Base-by-base conservation (phyloP, 305 asterid genomes). In the Fraxinus xanthoxyloides region DNA sequence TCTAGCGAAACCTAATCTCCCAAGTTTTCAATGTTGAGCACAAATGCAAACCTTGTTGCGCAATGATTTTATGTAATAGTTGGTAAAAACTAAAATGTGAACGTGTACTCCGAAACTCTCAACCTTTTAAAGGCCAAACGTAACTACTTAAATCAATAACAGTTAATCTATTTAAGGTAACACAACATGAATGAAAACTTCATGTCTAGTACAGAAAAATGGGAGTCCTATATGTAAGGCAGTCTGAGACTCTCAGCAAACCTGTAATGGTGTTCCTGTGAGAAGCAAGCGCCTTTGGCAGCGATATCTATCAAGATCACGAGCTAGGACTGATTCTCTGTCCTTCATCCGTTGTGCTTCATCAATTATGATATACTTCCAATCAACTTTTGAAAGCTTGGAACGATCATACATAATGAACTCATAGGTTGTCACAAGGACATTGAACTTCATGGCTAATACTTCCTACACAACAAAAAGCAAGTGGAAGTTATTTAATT, bases 311-410 rank as follows among this genome's bases (percentile, higher is more conserved):
- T 97, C 99, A 85, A 97, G 97, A 91, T 97, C 99, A 83, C 98
- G 99, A 85, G 99, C 99, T 84, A 97, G 91, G 80, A 97, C 99
- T 3, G 99, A 97, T 77, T 97, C 98, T 83, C 99, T 92, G 83
- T 97, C 98, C 90, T 97, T 97, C 99, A 97, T 97, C 82, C 99
- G 86, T 88, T 97, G 99, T 70, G 99, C 99, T 90, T 97, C 99
- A 87, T 97, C 99, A 89, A 97, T 97, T 86, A 97, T 87, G 80
- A 97, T 97, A 87, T 97, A 97, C 90, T 91, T 97, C 99, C 99
- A 94, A 90, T 94, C 97, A 82, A 94, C 85, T 90, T 89, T 94
- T 56, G 98, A 94, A 85, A 94, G 97, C 84, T 94, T 94, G 24
- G 97, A 88, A 21, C 98, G 98, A 87, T 94, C 98, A 87, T 85